These are phyloP conservation scores for Acanthochlamys bracteata DNA, from an alignment of 106 monocot genomes.

Conservation along the genomic window DNA sequence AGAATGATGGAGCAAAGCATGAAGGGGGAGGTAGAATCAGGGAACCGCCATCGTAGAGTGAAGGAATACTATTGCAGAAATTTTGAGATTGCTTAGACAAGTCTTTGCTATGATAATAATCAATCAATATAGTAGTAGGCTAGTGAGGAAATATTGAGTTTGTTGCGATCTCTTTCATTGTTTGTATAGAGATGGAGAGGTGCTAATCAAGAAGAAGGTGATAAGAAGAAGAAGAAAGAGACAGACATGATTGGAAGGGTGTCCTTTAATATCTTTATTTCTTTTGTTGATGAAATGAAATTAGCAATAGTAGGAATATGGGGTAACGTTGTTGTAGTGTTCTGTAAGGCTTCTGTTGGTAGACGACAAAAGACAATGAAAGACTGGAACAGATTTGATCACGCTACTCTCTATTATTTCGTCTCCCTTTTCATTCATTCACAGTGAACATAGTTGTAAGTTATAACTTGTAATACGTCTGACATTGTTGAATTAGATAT, in stretches of 20 bases:
- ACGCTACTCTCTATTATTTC: too few relatives aligned
- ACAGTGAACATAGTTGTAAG: too few relatives aligned
- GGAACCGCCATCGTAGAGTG: slow-evolving; percentile 1
- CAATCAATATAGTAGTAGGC: not conserved
- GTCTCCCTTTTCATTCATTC: too few relatives aligned
- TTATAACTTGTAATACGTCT: too few relatives aligned
- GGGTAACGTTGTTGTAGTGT: too few relatives aligned
- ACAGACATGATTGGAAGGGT: slow-evolving; percentile 2
- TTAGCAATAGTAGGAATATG: too few relatives aligned
- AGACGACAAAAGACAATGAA: too few relatives aligned
- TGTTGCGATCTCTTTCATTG: not conserved
- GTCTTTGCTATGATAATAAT: not conserved
- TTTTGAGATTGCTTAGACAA: not conserved
- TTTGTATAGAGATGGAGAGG: not conserved
- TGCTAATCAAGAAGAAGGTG: not conserved
- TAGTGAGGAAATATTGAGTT: not conserved
- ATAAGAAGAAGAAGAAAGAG: not conserved
- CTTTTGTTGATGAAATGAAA: too few relatives aligned
- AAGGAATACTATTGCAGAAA: not conserved
- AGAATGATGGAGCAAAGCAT: not conserved
- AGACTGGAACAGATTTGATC: too few relatives aligned
- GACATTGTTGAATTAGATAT: too few relatives aligned
- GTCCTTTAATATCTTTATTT: too few relatives aligned
- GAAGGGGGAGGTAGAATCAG: slow-evolving; percentile 1
- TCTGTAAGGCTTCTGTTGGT: too few relatives aligned